These are phyloP conservation scores for Aschersonia sp. DNA, from an alignment of 2,329 filamentous ascomycete species.

Conservation along the genomic window DNA sequence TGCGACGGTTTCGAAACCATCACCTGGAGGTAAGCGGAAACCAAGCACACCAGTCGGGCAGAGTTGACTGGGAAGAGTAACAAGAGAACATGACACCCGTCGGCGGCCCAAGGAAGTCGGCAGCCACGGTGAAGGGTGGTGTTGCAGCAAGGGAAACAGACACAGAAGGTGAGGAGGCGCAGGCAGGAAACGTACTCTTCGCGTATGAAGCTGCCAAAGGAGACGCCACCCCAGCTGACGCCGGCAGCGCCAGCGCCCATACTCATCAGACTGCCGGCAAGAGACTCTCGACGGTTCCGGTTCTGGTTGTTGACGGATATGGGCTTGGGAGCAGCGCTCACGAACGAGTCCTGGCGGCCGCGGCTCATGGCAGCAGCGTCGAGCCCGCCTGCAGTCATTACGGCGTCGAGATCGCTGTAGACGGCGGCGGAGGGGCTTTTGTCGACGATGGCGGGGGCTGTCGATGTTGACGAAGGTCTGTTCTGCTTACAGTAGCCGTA, in stretches of 20 bases:
- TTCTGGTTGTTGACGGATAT: constrained; percentile 51
- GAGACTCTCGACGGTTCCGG: constrained; percentile 44
- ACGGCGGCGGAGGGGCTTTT: constrained; percentile 5
- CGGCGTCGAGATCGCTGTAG: constrained; percentile 23
- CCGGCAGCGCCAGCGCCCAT: constrained; percentile 76
- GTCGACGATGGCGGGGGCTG: no score
- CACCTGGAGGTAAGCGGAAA: no score
- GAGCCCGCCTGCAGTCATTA: constrained; percentile 46
- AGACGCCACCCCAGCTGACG: constrained; percentile 95
- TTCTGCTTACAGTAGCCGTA: no score
- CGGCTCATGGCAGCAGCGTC: constrained; percentile 42
- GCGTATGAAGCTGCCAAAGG: constrained; percentile 90
- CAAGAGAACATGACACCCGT: no score
- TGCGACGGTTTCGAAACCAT: no score
- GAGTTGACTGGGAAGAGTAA: no score
- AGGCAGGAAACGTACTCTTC: constrained; percentile 65
- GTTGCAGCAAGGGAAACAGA: background rate
- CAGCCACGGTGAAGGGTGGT: no score
- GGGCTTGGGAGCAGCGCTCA: constrained; percentile 50
- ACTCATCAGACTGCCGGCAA: constrained; percentile 47
- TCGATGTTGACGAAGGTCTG: no score
- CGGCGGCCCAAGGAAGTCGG: no score
- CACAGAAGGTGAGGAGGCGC: background rate
- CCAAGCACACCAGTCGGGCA: no score
- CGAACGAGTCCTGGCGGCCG: constrained; percentile 50